Base-by-base conservation (phyloP, 805 yeast species). In the Isabelozyma heimii region DNA sequence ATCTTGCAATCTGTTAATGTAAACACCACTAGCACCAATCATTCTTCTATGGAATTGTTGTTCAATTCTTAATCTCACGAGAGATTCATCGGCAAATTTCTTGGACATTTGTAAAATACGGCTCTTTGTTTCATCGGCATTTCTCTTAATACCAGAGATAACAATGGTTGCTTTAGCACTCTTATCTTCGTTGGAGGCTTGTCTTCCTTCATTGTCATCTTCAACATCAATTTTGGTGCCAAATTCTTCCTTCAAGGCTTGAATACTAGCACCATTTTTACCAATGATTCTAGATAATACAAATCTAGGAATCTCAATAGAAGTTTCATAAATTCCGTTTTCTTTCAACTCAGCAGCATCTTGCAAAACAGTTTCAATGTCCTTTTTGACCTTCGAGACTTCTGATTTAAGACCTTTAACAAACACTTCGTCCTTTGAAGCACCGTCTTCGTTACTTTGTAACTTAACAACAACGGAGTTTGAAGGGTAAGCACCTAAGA, bases 201-300 rank as follows among this genome's bases (percentile, higher is more conserved):
- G 60, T 35, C 81, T 79, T 40, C 72, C 77, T 12, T 70, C 73
- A 44, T 81, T 84, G 45, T 80, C 82, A 44, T 81, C 84, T 45
- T 80, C 82, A 47, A 90, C 84, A 60, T 91, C 96, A 52, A 94
- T 77, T 56, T 79, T 80, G 55, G 88, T 89, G 43, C 84, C 89
- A 59, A 76, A 89, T 60, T 87, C 86, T 8, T 87, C 89, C 53
- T 87, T 79, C 51, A 90, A 66, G 44, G 80, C 73, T 56, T 81
- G 80, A 61, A 94, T 70, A 62, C 83, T 82, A 40, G 89, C 72
- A 48, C 99, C 99, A 52, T 82, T 87, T 63, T 86, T 87, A 56
- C 99, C 99, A 66, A 94, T 90, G 47, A 95, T 76, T 69, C 94
- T 84, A 27, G 94, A 79, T 51, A 92, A 72, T 43, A 83, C 80